Conservation (phyloP, 2,329 filamentous ascomycete genomes). For the Alternaria solani region DNA sequence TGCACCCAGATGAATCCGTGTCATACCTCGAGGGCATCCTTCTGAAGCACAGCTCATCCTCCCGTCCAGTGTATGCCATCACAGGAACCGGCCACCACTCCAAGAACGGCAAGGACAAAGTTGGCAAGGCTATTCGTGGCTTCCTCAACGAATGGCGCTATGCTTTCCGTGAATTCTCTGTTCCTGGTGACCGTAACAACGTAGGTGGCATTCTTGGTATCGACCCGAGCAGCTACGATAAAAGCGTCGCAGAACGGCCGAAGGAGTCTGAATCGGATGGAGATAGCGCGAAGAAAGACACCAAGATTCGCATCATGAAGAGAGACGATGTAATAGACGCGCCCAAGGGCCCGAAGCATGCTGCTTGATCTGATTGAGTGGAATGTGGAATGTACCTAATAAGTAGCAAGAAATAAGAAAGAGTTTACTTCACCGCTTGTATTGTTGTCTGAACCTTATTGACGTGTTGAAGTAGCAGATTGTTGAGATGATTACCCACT, state of each 20-base stretch:
- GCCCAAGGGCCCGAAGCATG: conserved; percentile 48
- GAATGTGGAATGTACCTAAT: conserved; percentile 16
- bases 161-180: conserved; percentile 93
- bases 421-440: conserved; percentile 22
- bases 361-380: conserved; percentile 26
- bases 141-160: conserved; percentile 97
- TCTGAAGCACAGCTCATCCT: conserved; percentile 77
- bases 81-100: conserved; percentile 97
- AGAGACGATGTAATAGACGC: conserved; percentile 48
- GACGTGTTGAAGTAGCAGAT: not conserved
- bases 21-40: conserved; percentile 91
- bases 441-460: not conserved
- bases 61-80: conserved; percentile 87
- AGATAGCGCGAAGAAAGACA: conserved; percentile 42
- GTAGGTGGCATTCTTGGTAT: conserved; percentile 71
- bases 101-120: conserved; percentile 98
- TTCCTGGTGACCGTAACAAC: conserved; percentile 92
- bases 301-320: conserved; percentile 50
- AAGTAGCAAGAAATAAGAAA: conserved; percentile 44
- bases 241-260: conserved; percentile 48
- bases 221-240: conserved; percentile 67
- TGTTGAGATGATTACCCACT: not conserved
- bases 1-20: conserved; percentile 97
- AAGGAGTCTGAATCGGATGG: conserved; percentile 44
- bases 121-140: conserved; percentile 88